Percentiles rank a stretch among this genome's conserved stretches.
phyloP scores from a whole-genome alignment of 1,139 yeast species.

The Geotrichum citri-aurantii region DNA sequence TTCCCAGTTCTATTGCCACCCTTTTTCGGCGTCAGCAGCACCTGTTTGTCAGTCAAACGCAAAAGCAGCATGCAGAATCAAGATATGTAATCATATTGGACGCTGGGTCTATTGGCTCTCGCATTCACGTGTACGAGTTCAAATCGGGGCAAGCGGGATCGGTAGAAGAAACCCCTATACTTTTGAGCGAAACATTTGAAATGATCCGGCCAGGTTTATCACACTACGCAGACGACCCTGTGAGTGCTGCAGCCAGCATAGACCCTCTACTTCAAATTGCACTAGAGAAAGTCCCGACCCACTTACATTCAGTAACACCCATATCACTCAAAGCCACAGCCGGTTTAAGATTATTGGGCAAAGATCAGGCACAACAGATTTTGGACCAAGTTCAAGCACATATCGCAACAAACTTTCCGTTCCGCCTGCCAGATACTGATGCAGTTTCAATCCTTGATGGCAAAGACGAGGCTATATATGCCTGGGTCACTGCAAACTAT shows the following conservation, averaged over 20 bases:
- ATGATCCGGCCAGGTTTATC: conserved; percentile 93
- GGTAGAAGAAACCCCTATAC: conserved; percentile 44
- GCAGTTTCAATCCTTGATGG: conserved; percentile 84
- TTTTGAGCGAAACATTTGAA: conserved; percentile 72
- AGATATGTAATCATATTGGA: conserved; percentile 82
- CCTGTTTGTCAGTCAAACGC: not conserved
- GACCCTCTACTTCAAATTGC: conserved; percentile 77
- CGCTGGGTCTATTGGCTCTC: conserved; percentile 96
- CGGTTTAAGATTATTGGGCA: conserved; percentile 83
- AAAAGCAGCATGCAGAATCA: not conserved
- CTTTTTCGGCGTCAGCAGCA: not conserved
- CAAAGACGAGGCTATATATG: conserved; percentile 95
- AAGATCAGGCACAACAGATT: conserved; percentile 43
- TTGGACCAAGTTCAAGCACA: conserved; percentile 32
- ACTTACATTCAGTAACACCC: conserved; percentile 74
- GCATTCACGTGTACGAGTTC: conserved; percentile 89
- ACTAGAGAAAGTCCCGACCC: conserved; percentile 64
- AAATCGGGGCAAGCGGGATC: conserved; percentile 56
- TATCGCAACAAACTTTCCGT: conserved; percentile 77
- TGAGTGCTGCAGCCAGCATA: conserved; percentile 80
- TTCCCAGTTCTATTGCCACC: not conserved
- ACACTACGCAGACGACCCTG: conserved; percentile 70
- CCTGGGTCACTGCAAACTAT: conserved; percentile 96
- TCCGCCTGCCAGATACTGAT: conserved; percentile 81
- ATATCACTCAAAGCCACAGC: conserved; percentile 98